Evolutionary conservation across 768 basidiomycete genomes (phyloP), one percentile per base, ranked within the genome.

Genomic region (Dictyophora rubrovolvata): DNA sequence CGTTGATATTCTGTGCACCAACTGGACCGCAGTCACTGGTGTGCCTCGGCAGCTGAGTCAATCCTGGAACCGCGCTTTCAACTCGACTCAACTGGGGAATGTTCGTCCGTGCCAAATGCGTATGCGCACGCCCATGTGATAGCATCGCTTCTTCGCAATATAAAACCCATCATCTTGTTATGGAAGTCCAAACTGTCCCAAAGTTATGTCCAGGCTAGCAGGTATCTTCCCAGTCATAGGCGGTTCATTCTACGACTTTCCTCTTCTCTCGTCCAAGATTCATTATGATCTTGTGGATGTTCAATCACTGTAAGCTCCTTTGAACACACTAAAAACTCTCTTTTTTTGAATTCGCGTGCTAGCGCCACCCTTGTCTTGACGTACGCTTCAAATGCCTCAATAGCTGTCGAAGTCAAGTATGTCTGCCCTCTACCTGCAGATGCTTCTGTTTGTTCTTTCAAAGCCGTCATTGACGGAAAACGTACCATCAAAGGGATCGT

Each of bases 351-450:
- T 22, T 2, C 20, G 2, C 14, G 48, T n/a, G 33, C n/a, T 33
- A 55, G 23, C 11, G 55, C 53, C 33, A 55, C 46, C 18, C 54
- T 60, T 18, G 55, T 48, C n/a, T 53, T 55, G 60, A 60, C 60
- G 11, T 60, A 60, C 47, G 51, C 54, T n/a, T 60, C 60, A n/a
- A 56, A 56, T 35, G 54, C 54, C 23, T 48, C 47, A 18, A 16
- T 11, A 51, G 7, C 55, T 50, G 1, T 35, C 56, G 56, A 21
- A 74, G 61, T 60, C 33, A 7, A 78, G 28, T 85, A 83, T 66
- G 71, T 75, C 48, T 85, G 85, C 61, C 82, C 83, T 14, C 73
- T 85, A 5, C 84, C 83, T 0, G 77, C 75, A 1, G 72, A 71
- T 33, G 78, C 77, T 0, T 81, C 80, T 0, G 73, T 83, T 7